Base-by-base conservation (phyloP, 768 basidiomycete genomes). In the Mrakia hoshinonis region DNA sequence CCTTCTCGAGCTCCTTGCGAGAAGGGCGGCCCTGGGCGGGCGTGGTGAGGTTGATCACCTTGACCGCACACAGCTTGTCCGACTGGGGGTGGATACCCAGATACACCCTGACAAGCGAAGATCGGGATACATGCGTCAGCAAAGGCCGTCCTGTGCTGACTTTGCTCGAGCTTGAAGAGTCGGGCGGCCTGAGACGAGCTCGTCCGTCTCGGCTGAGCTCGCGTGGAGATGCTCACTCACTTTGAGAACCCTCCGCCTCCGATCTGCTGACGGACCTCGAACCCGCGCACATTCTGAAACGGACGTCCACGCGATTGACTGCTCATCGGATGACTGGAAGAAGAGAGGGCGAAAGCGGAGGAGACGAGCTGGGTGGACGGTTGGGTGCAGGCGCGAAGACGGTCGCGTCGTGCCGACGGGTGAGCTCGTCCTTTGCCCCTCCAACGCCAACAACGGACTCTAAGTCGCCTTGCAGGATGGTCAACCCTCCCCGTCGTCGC, bases 221-320 rank as follows among this genome's bases (percentile, higher is more conserved):
- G 63, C 49, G 69, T 61, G 68, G 52, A 12, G 46, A 22, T n/a
- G n/a, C n/a, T n/a, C n/a, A 81, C 86, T 78, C 73, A 91, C 92
- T 83, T 88, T 58, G 92, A 89, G 79, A 93, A 94, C 18, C 89
- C 90, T 24, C 92, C 92, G 2, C 90, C 90, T 10, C 92, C 92
- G 52, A 94, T 71, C 34, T 66, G 63, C 29, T 71, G 70, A 3
- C 47, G 39, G 54, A 71, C n/a, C 20, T 52, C 31, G 47, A 46
- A 71, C 1, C 70, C 70, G n/a, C 51, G 49, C 3, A 71, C 46
- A 20, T 51, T 22, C 46, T 71, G 64, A 47, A 71, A 71, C 34
- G 15, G n/a, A 22, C 58, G 58, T 18, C 34, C 34, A 20, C 58
- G 36, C 11, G 58, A 12, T 38, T 61, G 58, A 61, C 58, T 58